A percentile compares a stretch with the other conserved stretches of the same genome.
Conservation (phyloP, 2,329 filamentous ascomycete species). For the Ramichloridium luteum region DNA sequence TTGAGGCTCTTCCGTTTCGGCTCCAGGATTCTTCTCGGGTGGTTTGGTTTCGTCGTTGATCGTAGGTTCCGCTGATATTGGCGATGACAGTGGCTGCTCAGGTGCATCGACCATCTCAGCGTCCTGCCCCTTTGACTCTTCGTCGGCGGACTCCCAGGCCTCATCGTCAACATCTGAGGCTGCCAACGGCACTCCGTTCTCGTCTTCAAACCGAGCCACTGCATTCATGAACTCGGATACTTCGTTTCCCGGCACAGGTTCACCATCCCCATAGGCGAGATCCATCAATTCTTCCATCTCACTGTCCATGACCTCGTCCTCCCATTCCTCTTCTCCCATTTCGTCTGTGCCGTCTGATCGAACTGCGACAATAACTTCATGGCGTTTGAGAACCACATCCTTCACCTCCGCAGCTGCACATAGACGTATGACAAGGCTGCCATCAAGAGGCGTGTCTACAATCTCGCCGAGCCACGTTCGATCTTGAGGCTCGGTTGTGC, state of each 20-base stretch:
- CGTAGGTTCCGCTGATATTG: neutral
- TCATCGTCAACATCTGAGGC: conserved; percentile 32
- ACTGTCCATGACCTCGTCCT: conserved; percentile 18
- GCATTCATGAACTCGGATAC: conserved; percentile 29
- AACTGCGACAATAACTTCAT: conserved; percentile 38
- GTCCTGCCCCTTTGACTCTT: conserved; percentile 9
- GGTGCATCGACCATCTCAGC: conserved; percentile 16
- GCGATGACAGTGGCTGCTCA: conserved; percentile 6
- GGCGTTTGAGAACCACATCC: conserved; percentile 38
- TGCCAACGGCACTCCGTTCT: conserved; percentile 32
- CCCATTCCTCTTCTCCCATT: conserved; percentile 20
- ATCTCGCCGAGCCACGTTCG: conserved; percentile 46
- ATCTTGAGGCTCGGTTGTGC: conserved; percentile 3
- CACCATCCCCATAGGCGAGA: conserved; percentile 32
- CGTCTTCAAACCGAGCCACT: conserved; percentile 27
- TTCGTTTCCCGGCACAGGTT: conserved; percentile 30
- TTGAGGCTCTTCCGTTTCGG: conserved; percentile 7
- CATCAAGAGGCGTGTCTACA: conserved; percentile 41
- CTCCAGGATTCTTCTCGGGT: neutral
- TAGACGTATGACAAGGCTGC: conserved; percentile 42
- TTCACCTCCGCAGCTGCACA: conserved; percentile 36
- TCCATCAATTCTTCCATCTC: conserved; percentile 19
- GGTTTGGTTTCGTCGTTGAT: neutral
- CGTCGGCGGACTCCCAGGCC: conserved; percentile 28
- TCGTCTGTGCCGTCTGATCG: conserved; percentile 23